Percentiles rank a stretch among this genome's conserved stretches.
Conservation (phyloP, 257 asterid genomes). For the Orobanche coerulescens region DNA sequence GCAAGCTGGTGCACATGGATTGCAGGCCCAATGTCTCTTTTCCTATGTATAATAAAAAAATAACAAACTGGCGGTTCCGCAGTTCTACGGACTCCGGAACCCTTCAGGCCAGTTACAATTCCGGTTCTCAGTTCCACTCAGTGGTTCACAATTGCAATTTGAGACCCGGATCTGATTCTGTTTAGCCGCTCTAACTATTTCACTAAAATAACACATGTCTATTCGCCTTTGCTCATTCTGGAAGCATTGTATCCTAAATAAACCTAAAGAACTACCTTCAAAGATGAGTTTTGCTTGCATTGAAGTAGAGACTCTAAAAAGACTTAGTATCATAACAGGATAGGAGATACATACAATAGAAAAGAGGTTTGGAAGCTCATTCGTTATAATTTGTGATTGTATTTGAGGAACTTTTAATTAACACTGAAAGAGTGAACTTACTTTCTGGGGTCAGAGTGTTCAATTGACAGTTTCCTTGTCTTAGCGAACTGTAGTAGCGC, state of each 20-base stretch:
- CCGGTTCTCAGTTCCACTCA: too few relatives aligned
- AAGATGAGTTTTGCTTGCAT: background rate
- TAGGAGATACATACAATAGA: background rate
- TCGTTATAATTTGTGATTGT: background rate
- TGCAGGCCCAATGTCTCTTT: too few relatives aligned
- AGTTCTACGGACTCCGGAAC: too few relatives aligned
- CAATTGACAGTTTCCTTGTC: conserved; percentile 76
- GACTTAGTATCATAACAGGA: conserved; percentile 1
- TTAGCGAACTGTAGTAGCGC: conserved; percentile 82
- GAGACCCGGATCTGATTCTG: too few relatives aligned
- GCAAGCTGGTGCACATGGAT: too few relatives aligned
- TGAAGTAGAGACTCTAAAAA: background rate
- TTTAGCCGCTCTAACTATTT: too few relatives aligned
- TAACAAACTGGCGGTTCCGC: too few relatives aligned
- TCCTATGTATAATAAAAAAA: too few relatives aligned
- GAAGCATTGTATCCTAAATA: background rate
- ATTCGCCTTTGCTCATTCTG: background rate
- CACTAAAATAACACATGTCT: background rate
- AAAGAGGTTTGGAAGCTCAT: background rate
- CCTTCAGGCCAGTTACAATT: too few relatives aligned
- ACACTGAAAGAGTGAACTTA: conserved; percentile 29
- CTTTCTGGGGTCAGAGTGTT: conserved; percentile 90
- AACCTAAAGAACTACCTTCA: conserved; percentile 12
- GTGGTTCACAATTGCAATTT: too few relatives aligned
- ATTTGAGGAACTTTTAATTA: background rate